A percentile compares a stretch with the other conserved stretches of the same genome.
Evolutionary conservation across 1,139 yeast species (phyloP).

Genomic region (Candida sanyaensis): DNA sequence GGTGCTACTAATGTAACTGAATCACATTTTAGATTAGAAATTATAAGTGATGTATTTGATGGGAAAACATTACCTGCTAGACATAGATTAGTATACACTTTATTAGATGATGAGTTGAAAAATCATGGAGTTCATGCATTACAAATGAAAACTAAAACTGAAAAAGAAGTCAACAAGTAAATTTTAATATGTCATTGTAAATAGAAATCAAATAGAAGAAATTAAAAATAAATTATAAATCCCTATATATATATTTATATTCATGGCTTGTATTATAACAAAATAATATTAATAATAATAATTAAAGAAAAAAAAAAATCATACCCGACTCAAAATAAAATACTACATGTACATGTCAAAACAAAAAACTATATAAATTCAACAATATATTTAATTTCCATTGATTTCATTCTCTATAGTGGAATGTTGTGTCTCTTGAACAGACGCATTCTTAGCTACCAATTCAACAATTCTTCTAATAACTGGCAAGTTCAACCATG

Average conservation of each 20-base stretch:
- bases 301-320: neutral
- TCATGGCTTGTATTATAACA: neutral
- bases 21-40: constrained; percentile 76
- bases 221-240: neutral
- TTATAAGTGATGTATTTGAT: constrained; percentile 69
- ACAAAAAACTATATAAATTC: constrained; percentile 1
- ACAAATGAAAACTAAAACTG: constrained; percentile 82
- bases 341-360: neutral
- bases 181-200: neutral
- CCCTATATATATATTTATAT: no score
- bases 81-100: constrained; percentile 72
- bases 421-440: constrained; percentile 30
- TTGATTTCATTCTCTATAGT: constrained; percentile 12
- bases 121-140: constrained; percentile 83
- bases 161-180: constrained; percentile 51
- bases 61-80: constrained; percentile 74
- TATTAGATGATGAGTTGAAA: constrained; percentile 72
- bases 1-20: constrained; percentile 76
- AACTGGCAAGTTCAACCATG: constrained; percentile 87
- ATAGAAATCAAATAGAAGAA: constrained; percentile 2
- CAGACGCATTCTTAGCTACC: constrained; percentile 78
- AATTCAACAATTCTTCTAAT: constrained; percentile 87
- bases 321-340: neutral
- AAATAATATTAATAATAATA: neutral
- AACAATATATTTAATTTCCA: constrained; percentile 4